phyloP scores from a whole-genome alignment of 208 protist species.

The Leishmania amazonensis region DNA sequence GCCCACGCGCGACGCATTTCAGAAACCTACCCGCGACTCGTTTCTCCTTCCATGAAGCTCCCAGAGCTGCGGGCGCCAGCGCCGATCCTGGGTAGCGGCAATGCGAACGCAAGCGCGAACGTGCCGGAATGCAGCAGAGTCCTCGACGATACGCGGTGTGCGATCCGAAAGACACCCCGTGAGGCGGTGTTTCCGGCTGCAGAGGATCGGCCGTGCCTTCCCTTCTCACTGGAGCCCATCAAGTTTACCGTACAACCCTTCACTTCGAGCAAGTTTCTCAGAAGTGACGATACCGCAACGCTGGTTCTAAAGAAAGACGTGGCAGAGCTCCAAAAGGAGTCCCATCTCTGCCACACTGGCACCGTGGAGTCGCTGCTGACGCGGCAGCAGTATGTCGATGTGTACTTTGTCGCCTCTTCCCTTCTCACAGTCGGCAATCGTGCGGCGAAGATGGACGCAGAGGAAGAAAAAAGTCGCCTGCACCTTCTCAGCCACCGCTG shows the following conservation, averaged over 20 bases:
- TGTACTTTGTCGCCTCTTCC: constrained; percentile 31
- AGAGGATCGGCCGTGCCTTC: neutral
- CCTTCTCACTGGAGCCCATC: neutral
- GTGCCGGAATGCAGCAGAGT: neutral
- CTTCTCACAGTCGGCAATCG: neutral
- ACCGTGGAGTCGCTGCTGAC: constrained; percentile 6
- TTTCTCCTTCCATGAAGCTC: neutral
- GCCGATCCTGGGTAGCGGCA: neutral
- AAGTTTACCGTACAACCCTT: neutral
- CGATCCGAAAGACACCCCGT: neutral
- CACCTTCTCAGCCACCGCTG: constrained; percentile 46
- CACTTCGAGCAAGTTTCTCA: neutral
- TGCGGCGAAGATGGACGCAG: neutral
- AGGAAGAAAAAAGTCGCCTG: neutral
- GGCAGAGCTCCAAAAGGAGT: neutral
- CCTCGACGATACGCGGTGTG: neutral
- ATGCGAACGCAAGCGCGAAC: neutral
- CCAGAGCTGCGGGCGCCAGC: neutral
- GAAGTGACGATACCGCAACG: neutral
- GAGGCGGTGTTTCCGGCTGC: neutral
- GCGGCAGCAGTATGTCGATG: constrained; percentile 30
- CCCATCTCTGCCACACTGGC: neutral
- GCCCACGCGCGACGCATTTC: neutral
- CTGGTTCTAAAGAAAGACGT: neutral
- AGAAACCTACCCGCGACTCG: neutral